Base-by-base conservation (phyloP, 805 yeast species). In the Candida maesae region DNA sequence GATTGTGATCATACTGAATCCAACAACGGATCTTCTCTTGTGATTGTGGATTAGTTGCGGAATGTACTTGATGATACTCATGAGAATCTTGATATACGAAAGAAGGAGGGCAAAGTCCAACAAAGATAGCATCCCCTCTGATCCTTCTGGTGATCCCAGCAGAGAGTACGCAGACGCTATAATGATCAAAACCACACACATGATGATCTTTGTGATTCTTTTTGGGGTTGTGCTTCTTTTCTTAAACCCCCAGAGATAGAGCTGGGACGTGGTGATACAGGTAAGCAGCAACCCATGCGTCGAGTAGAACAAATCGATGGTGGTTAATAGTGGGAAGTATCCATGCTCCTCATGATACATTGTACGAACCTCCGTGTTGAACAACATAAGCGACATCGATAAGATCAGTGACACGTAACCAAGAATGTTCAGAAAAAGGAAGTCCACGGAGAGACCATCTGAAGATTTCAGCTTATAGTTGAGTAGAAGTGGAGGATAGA, bases 21-120 rank as follows among this genome's bases (percentile, higher is more conserved):
- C 98, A 42, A 78, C 74, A 41, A 89, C 89, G 5, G 95, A 84
- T 54, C 81, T 78, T 49, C 95, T 76, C 35, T 68, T 68, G 59
- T 80, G 76, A 64, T 91, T 91, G 57, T 85, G 95, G 42, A 75
- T 65, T 39, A 91, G 84, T 63, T 91, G 99, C 0, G 99, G 99
- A 21, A 84, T 62, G 51, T 76, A 73, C 49, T 76, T 76, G 33
- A 73, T 60, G 34, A 74, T 53, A 24, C 79, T 73, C 65, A 74
- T 68, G 13, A 59, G 36, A 13, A 76, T 66, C 56, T 76, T 76
- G 42, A 73, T 56, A 45, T 67, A 67, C 1, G 73, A 64, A 4
- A 70, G 49, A 19, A 53, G 39, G 6, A 68, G 39, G 0, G 70
- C 66, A 13, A 67, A 50, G 18, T 61, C 60, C 24, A 69, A 39